phyloP scores from a whole-genome alignment of 176 grass and related monocot species.

The Hordeum marinum region DNA sequence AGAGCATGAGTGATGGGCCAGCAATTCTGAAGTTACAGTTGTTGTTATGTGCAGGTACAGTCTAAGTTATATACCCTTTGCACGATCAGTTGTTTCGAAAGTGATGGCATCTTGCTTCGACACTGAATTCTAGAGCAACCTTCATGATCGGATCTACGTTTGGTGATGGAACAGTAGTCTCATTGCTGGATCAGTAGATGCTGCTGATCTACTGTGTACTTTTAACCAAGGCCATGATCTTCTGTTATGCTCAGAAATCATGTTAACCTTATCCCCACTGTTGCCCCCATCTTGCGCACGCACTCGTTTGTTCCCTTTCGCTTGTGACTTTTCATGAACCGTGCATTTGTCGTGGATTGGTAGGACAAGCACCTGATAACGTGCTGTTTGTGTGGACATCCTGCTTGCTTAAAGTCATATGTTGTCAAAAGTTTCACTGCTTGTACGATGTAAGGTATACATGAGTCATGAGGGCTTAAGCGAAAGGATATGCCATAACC shows the following conservation, averaged over 20 bases:
- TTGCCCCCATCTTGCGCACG: neutral
- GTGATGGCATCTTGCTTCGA: conserved; percentile 89
- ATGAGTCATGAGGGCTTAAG: too few species aligned
- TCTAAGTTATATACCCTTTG: conserved; percentile 99
- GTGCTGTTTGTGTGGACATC: neutral
- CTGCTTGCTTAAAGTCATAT: neutral
- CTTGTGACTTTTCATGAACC: neutral
- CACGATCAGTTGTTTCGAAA: conserved; percentile 79
- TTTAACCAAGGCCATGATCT: neutral
- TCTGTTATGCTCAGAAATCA: conserved; percentile 1
- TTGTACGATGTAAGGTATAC: neutral
- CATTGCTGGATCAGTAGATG: neutral
- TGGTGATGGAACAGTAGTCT: neutral
- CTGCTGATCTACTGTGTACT: conserved; percentile 11
- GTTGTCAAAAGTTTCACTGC: neutral
- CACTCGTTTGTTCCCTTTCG: neutral
- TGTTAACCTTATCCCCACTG: neutral
- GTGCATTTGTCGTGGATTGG: neutral
- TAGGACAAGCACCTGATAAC: neutral
- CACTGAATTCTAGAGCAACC: conserved; percentile 74
- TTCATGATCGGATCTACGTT: conserved; percentile 4
- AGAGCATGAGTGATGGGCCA: neutral
- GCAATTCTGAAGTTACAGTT: conserved; percentile 16
- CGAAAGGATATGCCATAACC: too few species aligned
- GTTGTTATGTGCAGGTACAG: conserved; percentile 77